Conservation (phyloP, 2,329 filamentous ascomycete genomes). For the Thyridium curvatum region DNA sequence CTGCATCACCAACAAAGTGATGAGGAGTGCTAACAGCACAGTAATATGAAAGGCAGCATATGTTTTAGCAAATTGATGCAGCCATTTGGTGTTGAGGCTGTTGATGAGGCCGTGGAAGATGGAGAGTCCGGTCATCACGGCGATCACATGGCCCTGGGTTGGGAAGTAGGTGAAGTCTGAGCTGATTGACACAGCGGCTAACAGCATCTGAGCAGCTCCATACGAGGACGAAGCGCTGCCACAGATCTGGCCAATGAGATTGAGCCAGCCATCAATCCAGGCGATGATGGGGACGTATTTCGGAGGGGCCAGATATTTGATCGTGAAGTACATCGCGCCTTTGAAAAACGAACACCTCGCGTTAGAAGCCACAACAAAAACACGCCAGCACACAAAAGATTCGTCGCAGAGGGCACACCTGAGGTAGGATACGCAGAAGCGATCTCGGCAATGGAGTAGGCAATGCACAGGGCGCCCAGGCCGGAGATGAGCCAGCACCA, state of each 20-base stretch:
- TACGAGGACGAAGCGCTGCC: slow-evolving; percentile 52
- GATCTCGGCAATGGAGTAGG: slow-evolving; percentile 47
- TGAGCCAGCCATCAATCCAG: slow-evolving; percentile 45
- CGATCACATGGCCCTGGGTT: slow-evolving; percentile 38
- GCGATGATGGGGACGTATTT: slow-evolving; percentile 40
- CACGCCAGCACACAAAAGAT: too few species aligned
- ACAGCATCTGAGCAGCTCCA: slow-evolving; percentile 47
- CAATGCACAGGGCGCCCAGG: slow-evolving; percentile 49
- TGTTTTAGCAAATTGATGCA: slow-evolving; percentile 50
- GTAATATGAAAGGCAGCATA: slow-evolving; percentile 52
- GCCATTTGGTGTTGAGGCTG: slow-evolving; percentile 49
- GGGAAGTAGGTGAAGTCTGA: slow-evolving; percentile 39
- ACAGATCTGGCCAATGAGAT: slow-evolving; percentile 44
- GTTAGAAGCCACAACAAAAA: background rate
- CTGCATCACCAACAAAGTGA: slow-evolving; percentile 43
- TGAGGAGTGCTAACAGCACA: slow-evolving; percentile 42
- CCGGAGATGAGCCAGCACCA: slow-evolving; percentile 56
- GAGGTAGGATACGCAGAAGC: slow-evolving; percentile 53
- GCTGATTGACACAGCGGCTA: slow-evolving; percentile 47
- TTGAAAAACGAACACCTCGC: slow-evolving; percentile 2
- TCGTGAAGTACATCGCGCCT: slow-evolving; percentile 42
- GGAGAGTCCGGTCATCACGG: slow-evolving; percentile 48
- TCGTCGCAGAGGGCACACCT: slow-evolving; percentile 28
- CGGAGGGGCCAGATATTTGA: slow-evolving; percentile 44
- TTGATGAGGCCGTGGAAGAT: slow-evolving; percentile 46